Evolutionary conservation across 2,329 filamentous ascomycete genomes (phyloP).

Genomic region (Diplodia scrobiculata): DNA sequence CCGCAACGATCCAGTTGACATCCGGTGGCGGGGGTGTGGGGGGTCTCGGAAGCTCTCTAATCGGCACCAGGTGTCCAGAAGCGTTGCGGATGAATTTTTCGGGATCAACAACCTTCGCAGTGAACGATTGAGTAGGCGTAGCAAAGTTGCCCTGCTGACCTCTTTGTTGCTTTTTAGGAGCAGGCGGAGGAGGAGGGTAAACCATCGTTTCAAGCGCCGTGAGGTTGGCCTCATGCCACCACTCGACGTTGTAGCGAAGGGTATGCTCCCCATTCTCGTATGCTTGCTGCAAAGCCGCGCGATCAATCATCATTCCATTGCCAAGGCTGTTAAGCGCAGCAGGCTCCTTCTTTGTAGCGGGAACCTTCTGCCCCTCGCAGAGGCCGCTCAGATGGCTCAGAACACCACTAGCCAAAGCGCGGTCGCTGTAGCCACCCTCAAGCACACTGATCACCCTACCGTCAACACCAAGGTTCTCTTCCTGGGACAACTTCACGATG

Average conservation of each 20-base stretch:
- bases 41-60: constrained; percentile 38
- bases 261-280: constrained; percentile 36
- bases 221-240: constrained; percentile 49
- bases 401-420: constrained; percentile 83
- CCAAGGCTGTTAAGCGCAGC: not conserved
- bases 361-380: constrained; percentile 55
- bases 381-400: constrained; percentile 88
- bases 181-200: constrained; percentile 42
- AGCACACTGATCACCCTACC: constrained; percentile 90
- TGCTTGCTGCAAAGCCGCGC: not conserved
- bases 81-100: constrained; percentile 64
- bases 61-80: constrained; percentile 54
- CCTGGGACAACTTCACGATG: constrained; percentile 76
- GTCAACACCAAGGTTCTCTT: constrained; percentile 74
- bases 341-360: constrained; percentile 8
- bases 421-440: constrained; percentile 94
- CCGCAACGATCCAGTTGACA: constrained; percentile 82
- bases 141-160: constrained; percentile 71
- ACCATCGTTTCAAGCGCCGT: constrained; percentile 42
- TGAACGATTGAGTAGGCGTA: constrained; percentile 84
- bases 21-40: constrained; percentile 74
- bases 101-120: constrained; percentile 73
- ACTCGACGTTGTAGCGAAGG: constrained; percentile 45
- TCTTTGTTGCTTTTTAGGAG: constrained; percentile 64
- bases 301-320: constrained; percentile 56